Evolutionary conservation across 805 yeast species (phyloP).

Genomic region (Maudiozyma pseudohumilis): DNA sequence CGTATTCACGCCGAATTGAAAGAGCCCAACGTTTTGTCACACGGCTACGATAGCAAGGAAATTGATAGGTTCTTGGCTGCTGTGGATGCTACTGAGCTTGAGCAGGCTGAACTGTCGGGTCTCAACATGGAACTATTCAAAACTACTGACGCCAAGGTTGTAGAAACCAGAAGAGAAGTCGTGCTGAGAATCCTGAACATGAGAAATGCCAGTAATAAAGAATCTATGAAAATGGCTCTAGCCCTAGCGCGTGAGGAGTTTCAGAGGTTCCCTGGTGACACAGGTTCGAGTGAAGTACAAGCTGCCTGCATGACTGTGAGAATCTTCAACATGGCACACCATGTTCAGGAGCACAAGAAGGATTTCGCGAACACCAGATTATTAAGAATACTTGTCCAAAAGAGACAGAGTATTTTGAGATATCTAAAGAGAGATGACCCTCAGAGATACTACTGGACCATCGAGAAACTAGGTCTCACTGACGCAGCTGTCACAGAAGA

Average conservation of each 20-base stretch:
- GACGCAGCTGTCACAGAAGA: constrained; percentile 72
- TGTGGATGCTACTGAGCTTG: constrained; percentile 23
- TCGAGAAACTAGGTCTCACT: constrained; percentile 77
- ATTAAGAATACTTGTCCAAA: constrained; percentile 77
- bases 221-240: constrained; percentile 48
- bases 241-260: constrained; percentile 69
- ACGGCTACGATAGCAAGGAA: constrained; percentile 49
- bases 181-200: constrained; percentile 62
- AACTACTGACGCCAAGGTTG: constrained; percentile 28
- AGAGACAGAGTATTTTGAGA: constrained; percentile 72
- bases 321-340: constrained; percentile 69
- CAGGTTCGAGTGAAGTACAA: constrained; percentile 92
- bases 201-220: constrained; percentile 56
- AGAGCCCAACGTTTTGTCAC: constrained; percentile 56
- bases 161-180: constrained; percentile 55
- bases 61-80: constrained; percentile 71
- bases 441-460: constrained; percentile 72
- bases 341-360: constrained; percentile 57
- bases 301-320: constrained; percentile 82
- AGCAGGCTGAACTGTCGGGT: constrained; percentile 19
- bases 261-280: constrained; percentile 76
- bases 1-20: constrained; percentile 57
- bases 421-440: constrained; percentile 78
- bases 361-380: constrained; percentile 62
- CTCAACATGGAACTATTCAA: constrained; percentile 17